Evolutionary conservation across 2,329 filamentous ascomycete species (phyloP), one percentile per base, ranked within the genome.

Genomic region (Fusarium cyanostomum): DNA sequence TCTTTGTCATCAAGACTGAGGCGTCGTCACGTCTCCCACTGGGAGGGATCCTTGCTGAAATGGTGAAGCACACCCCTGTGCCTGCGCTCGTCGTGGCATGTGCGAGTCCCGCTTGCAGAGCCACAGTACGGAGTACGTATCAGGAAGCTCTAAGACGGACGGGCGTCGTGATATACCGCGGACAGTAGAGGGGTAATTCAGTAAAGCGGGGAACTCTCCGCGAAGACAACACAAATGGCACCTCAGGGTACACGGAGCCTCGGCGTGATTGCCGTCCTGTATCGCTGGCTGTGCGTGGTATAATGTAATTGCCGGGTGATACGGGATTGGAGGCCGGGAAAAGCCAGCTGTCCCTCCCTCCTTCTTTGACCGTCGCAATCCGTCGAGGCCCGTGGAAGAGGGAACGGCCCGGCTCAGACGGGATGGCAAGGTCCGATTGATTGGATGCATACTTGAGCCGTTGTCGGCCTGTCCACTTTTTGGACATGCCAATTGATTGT

Each of bases 121-220:
- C 56, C 49, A 64, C 59, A 50, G 50, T 46, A 21, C 21, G 21
- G 21, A 21, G n/a, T 21, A 44, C 46, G 50, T 61, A 56, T 54
- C 45, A 34, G 44, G 24, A 48, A 39, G 37, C 55, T 48, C 53
- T 50, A 38, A 52, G 45, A 62, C 58, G 28, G 44, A 35, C 30
- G 31, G 31, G 44, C 33, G 43, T 55, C 31, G 42, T 58, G 41
- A 55, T 64, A 60, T 56, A n/a, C n/a, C n/a, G n/a, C n/a, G n/a
- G n/a, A n/a, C n/a, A n/a, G n/a, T n/a, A n/a, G n/a, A 65, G 50
- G 57, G 51, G 61, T 64, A 52, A 52, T 68, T 55, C 59, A 42
- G 44, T 38, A 59, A 62, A 62, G 66, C 64, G 64, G 62, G 63
- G 66, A 56, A 46, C 55, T 41, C 57, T 63, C 33, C 15, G 52